Base-by-base conservation (phyloP, 371 early-diverging fungal species). In the Mortierella sp. region DNA sequence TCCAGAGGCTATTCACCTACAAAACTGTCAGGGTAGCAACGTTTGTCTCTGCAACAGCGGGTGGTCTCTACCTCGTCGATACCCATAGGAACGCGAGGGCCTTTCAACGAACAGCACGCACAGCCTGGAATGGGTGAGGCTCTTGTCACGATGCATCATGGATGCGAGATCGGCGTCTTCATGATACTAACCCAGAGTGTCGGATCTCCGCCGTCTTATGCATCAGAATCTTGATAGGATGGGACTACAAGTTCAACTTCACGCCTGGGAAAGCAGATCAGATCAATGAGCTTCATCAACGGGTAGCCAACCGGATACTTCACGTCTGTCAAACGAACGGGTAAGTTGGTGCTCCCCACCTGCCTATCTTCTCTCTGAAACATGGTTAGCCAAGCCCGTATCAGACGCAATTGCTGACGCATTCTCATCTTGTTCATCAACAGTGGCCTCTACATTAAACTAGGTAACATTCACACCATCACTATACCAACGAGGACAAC, bases 371-470 rank as follows among this genome's bases (percentile, higher is more conserved):
- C 10, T 7, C 34, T 10, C 27, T 28, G 16, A 31, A 13, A 19
- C n/a, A 34, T n/a, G 4, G 2, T 22, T 22, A 34, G 34, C 10
- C 10, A 7, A 7, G 10, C 10, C 10, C 7, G 34, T 34, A 34
- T 10, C 34, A 34, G 34, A 34, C 34, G 10, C 34, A 34, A 34
- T 34, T 4, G 34, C 34, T 34, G 34, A 34, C 34, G 10, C 34
- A 10, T 40, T 40, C 13, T 64, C 31, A 22, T 40, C 31, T 40
- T 17, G 25, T 53, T 43, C 10, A 13, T 19, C 9, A 19, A 37
- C 34, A 82, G 87, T 27, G 96, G 96, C 0, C 83, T 95, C 22
- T 95, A 94, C 64, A 94, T 96, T 53, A 96, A 96, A 71, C 91
- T 94, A 60, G 71, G 71, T 64, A 64, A 31, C 3, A 41, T 12